These are phyloP conservation scores for Zoysia matrella DNA, from an alignment of 202 grass and related monocot species.

Conservation along the genomic window DNA sequence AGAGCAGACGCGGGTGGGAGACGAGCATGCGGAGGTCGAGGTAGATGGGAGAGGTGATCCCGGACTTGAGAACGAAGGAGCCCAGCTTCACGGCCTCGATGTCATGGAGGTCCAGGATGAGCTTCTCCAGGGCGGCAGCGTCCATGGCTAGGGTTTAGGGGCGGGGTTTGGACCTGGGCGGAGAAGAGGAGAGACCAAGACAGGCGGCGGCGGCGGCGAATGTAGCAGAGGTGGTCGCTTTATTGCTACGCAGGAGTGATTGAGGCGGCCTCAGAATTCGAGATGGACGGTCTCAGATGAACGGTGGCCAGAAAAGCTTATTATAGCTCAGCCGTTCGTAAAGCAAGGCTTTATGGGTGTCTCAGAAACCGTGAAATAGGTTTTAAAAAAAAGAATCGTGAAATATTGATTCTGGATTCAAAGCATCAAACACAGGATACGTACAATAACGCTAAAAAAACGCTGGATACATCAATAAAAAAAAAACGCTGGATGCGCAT, in stretches of 20 bases:
- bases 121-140: slow-evolving; percentile 58
- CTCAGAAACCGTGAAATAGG: background rate
- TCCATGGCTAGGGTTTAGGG: slow-evolving; percentile 68
- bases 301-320: too few species aligned
- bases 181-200: background rate
- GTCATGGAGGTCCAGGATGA: slow-evolving; percentile 83
- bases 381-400: too few species aligned
- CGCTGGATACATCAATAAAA: too few species aligned
- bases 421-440: background rate
- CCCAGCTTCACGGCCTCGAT: slow-evolving; percentile 94
- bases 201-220: background rate
- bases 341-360: background rate
- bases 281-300: too few species aligned
- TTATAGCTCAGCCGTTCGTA: background rate
- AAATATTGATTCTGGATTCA: background rate
- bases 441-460: background rate
- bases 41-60: slow-evolving; percentile 96
- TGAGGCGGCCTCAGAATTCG: background rate
- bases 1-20: slow-evolving; percentile 82
- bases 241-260: slow-evolving; percentile 9
- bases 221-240: background rate
- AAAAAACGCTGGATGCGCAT: background rate
- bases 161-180: slow-evolving; percentile 29
- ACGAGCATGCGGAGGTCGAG: slow-evolving; percentile 91
- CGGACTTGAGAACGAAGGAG: slow-evolving; percentile 91